A percentile compares a stretch with the other conserved stretches of the same genome.
Evolutionary conservation across 139 green algal genomes (phyloP).

Genomic region (Edaphochlamys debaryana): DNA sequence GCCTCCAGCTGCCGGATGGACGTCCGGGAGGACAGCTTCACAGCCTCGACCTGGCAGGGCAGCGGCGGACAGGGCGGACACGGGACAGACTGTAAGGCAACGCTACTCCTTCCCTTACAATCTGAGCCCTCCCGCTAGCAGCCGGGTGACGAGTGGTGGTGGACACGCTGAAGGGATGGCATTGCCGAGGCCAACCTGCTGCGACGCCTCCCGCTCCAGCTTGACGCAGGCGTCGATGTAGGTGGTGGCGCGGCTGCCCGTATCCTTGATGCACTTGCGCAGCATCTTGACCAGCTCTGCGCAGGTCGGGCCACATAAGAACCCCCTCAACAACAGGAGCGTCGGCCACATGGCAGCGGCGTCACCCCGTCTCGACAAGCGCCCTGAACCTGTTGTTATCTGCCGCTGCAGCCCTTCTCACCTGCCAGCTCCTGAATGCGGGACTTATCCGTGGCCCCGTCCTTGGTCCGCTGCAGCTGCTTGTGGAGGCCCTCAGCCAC

Average conservation of each 20-base stretch:
- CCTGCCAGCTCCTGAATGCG: conserved; percentile 85
- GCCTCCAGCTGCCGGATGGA: conserved; percentile 63
- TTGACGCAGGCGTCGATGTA: conserved; percentile 71
- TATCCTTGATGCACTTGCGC: conserved; percentile 71
- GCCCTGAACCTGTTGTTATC: no score
- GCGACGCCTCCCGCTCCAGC: conserved; percentile 67
- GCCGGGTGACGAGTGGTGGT: no score
- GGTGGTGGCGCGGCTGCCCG: conserved; percentile 51
- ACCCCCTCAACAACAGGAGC: no score
- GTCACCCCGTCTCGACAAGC: no score
- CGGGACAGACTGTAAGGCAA: no score
- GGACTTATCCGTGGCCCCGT: conserved; percentile 82
- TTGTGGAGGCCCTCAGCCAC: conserved; percentile 72
- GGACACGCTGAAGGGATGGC: no score
- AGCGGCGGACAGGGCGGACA: no score
- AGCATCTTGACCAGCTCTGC: conserved; percentile 83
- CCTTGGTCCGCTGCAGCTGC: conserved; percentile 82
- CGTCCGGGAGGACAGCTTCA: conserved; percentile 67
- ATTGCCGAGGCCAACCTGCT: no score
- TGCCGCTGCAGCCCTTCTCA: no score
- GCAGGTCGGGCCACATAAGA: neutral
- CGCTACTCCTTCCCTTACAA: no score
- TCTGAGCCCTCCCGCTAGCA: neutral
- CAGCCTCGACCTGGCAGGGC: conserved; percentile 74
- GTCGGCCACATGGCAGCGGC: no score